phyloP scores from a whole-genome alignment of 2,329 filamentous ascomycete species.

The Immersiporthe knoxdaviesiana region DNA sequence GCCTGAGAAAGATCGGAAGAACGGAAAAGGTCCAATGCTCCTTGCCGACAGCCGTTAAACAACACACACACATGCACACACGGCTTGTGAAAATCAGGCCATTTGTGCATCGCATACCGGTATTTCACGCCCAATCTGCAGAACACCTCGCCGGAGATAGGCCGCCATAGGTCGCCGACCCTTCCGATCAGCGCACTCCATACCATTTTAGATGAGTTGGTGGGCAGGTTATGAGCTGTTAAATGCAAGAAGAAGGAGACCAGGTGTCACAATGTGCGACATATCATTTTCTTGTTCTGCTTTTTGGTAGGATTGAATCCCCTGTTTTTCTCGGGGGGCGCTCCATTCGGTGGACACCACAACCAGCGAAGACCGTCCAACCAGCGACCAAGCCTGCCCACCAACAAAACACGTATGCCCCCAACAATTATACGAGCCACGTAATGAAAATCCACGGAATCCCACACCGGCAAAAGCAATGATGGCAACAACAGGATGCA shows the following conservation, averaged over 20 bases:
- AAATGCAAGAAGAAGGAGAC: too few relatives aligned
- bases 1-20: too few relatives aligned
- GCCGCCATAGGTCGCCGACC: neutral
- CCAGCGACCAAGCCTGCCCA: neutral
- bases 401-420: neutral
- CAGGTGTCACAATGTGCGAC: neutral
- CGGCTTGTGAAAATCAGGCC: neutral
- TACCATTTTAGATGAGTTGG: neutral
- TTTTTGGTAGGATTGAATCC: too few relatives aligned
- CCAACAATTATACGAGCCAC: neutral
- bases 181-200: neutral
- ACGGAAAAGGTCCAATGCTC: too few relatives aligned
- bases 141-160: neutral
- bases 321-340: too few relatives aligned
- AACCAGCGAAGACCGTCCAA: neutral
- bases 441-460: neutral
- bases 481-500: too few relatives aligned
- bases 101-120: neutral
- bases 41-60: neutral
- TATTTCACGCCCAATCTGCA: neutral
- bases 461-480: neutral
- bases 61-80: neutral
- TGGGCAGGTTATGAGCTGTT: neutral
- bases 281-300: neutral
- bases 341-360: too few relatives aligned